These are phyloP conservation scores for Stephania yunnanensis DNA, from an alignment of 164 flowering plant species.

Conservation along the genomic window DNA sequence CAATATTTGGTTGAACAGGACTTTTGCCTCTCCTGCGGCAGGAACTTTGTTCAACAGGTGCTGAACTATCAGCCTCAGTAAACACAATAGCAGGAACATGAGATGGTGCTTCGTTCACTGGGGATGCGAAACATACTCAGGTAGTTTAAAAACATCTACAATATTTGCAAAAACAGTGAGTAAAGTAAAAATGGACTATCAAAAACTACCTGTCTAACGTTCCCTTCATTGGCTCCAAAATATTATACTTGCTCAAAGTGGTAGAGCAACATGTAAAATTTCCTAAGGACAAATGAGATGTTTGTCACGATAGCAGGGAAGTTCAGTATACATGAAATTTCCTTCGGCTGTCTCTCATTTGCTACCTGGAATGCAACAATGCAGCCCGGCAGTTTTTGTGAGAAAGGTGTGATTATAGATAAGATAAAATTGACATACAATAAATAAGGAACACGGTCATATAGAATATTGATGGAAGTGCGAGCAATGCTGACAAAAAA, in stretches of 20 bases:
- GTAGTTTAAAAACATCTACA: not conserved
- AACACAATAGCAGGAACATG: not conserved
- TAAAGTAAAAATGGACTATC: not conserved
- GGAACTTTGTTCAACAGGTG: not conserved
- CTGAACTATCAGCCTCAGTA: not conserved
- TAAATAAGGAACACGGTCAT: not conserved
- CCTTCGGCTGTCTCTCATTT: not conserved
- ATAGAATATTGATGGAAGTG: not conserved
- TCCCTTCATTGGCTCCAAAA: not conserved
- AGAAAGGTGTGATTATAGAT: not conserved
- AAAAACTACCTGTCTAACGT: not conserved
- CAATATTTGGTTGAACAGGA: not conserved
- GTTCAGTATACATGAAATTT: not conserved
- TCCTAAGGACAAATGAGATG: not conserved
- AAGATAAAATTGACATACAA: not conserved
- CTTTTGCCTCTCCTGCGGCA: not conserved
- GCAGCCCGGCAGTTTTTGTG: not conserved
- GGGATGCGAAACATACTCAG: not conserved
- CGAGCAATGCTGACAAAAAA: too few species aligned
- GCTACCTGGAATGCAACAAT: not conserved
- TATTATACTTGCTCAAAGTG: not conserved
- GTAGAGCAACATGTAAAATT: not conserved
- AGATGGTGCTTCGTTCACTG: not conserved
- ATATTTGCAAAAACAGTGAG: not conserved
- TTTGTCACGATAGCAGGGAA: not conserved